phyloP scores from a whole-genome alignment of 176 grass and related monocot genomes.

The Ensete ventricosum region DNA sequence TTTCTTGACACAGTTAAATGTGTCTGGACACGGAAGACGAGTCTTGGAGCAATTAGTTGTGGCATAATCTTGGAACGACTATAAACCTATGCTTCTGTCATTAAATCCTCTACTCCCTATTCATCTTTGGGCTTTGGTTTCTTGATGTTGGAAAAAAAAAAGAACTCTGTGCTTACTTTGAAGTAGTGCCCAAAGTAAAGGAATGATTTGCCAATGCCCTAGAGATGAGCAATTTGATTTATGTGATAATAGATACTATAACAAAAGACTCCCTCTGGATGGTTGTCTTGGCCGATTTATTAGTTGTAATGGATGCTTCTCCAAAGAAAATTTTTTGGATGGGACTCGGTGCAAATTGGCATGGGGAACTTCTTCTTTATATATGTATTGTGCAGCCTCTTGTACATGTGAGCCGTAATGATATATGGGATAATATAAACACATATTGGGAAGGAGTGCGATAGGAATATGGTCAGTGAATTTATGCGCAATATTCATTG shows the following conservation, averaged over 20 bases:
- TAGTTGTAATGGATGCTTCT: background rate
- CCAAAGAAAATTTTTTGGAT: background rate
- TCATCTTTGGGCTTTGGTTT: background rate
- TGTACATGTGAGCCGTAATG: background rate
- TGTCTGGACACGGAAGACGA: background rate
- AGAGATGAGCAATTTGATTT: background rate
- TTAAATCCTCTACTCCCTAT: background rate
- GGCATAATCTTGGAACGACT: background rate
- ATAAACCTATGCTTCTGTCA: background rate
- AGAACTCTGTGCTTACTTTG: background rate
- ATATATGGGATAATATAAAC: background rate
- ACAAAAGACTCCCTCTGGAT: background rate
- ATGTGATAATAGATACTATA: background rate
- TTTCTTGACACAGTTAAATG: background rate
- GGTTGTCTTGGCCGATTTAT: background rate
- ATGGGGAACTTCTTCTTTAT: background rate
- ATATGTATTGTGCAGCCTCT: background rate
- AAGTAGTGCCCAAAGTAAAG: background rate
- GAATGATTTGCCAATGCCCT: background rate
- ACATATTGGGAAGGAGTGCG: background rate
- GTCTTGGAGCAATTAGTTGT: background rate
- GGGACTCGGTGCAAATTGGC: background rate
- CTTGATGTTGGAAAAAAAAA: background rate
- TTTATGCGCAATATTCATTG: background rate
- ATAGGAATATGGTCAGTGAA: background rate